These are phyloP conservation scores for Bocquillonia castaneifolia DNA, from an alignment of 441 rosid species.

Conservation along the genomic window DNA sequence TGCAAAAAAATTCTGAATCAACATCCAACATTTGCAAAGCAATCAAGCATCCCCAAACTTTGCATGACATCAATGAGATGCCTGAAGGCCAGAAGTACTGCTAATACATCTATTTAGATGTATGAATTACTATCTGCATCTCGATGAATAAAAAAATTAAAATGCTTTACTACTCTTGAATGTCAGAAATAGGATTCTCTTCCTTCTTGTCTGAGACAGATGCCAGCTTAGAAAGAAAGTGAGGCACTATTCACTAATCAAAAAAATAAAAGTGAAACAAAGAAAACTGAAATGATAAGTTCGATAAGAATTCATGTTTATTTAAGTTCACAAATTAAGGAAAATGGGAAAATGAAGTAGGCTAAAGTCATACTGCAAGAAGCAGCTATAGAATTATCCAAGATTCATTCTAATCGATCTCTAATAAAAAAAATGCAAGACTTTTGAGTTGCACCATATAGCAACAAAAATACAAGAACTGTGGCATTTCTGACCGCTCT, in stretches of 20 bases:
- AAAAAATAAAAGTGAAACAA: too few species aligned
- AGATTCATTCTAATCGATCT: neutral
- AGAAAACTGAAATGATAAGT: neutral
- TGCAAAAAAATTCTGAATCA: slow-evolving; percentile 35
- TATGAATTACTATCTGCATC: neutral
- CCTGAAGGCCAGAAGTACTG: neutral
- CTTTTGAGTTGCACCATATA: neutral
- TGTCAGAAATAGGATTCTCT: neutral
- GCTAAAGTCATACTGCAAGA: neutral
- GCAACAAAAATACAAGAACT: neutral
- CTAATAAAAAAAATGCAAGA: neutral
- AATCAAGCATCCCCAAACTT: slow-evolving; percentile 8
- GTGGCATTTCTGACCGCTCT: neutral
- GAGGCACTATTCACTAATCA: neutral
- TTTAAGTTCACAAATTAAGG: neutral
- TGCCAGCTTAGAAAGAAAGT: neutral
- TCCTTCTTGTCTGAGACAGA: too few species aligned
- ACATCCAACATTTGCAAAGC: slow-evolving; percentile 12
- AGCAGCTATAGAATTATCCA: neutral
- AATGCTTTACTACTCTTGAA: too few species aligned
- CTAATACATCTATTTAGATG: neutral
- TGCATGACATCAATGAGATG: neutral
- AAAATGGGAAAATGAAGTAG: neutral
- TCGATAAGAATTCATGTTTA: neutral
- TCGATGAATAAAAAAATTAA: neutral